Percentiles rank a stretch among this genome's conserved stretches.
Conservation (phyloP, 495 filamentous ascomycete genomes). For the Penicillium angulare region DNA sequence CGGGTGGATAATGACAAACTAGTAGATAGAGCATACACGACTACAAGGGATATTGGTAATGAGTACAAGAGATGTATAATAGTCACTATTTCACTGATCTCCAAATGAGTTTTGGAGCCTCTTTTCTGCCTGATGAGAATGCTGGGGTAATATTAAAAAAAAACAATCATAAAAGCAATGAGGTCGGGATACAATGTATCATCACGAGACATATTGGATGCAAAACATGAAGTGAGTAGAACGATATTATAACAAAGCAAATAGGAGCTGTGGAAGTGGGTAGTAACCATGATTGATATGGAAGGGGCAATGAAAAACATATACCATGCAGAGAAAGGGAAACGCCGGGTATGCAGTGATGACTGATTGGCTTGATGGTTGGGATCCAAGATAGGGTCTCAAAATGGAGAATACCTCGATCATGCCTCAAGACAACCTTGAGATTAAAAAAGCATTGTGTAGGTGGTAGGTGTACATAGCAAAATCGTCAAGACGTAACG, state of each 20-base stretch:
- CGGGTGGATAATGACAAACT: not conserved
- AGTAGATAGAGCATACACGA: not conserved
- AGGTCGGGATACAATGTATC: not conserved
- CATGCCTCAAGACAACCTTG: not conserved
- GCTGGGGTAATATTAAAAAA: not conserved
- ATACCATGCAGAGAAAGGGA: not conserved
- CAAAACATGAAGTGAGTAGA: not conserved
- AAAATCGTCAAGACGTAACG: constrained; percentile 32
- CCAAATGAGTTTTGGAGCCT: not conserved
- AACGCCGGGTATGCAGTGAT: constrained; percentile 3
- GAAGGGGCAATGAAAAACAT: not conserved
- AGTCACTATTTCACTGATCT: too few species aligned
- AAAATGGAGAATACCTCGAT: not conserved
- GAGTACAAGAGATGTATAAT: too few species aligned
- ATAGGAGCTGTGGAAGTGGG: not conserved
- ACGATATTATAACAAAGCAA: not conserved
- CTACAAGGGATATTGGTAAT: not conserved
- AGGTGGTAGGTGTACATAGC: constrained; percentile 29
- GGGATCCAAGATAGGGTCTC: not conserved
- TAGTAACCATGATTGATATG: not conserved
- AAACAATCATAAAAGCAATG: not conserved
- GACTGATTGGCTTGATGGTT: not conserved
- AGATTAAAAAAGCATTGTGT: not conserved
- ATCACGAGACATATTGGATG: not conserved
- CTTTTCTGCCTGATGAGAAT: not conserved